phyloP scores from a whole-genome alignment of 2,329 filamentous ascomycete genomes.

The Calonectria pteridis region DNA sequence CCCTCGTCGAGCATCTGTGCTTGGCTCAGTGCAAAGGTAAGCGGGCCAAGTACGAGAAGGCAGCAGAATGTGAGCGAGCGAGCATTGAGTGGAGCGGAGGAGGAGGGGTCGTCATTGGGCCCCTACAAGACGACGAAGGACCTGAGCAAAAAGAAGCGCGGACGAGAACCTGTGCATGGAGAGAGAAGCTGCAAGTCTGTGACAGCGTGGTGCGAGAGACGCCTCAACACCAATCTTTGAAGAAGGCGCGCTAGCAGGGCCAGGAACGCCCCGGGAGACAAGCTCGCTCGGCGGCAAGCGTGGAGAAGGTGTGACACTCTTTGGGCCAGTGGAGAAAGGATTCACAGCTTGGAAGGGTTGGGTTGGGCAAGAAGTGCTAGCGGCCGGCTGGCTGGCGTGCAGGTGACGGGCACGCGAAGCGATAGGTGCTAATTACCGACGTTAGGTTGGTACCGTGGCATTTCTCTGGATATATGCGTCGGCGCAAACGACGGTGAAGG shows the following conservation, averaged over 20 bases:
- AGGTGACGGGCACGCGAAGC: slow-evolving; percentile 10
- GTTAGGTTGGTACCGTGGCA: background rate
- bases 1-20: slow-evolving; percentile 28
- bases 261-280: slow-evolving; percentile 38
- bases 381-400: slow-evolving; percentile 13
- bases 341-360: slow-evolving; percentile 9
- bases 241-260: slow-evolving; percentile 29
- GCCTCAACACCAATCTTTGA: slow-evolving; percentile 34
- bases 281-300: slow-evolving; percentile 39
- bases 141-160: background rate
- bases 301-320: slow-evolving; percentile 37
- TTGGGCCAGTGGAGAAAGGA: slow-evolving; percentile 28
- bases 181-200: slow-evolving; percentile 26
- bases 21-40: slow-evolving; percentile 22
- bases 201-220: slow-evolving; percentile 33
- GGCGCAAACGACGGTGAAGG: slow-evolving; percentile 5
- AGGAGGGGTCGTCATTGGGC: slow-evolving; percentile 7
- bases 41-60: slow-evolving; percentile 19
- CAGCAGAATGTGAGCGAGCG: background rate
- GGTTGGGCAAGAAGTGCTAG: slow-evolving; percentile 6
- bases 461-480: background rate
- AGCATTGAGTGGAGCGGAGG: slow-evolving; percentile 5
- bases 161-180: slow-evolving; percentile 17
- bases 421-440: slow-evolving; percentile 15
- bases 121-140: slow-evolving; percentile 15